A percentile compares a stretch with the other conserved stretches of the same genome.
phyloP scores from a whole-genome alignment of 805 yeast species.

The Ogataea paraovalis region DNA sequence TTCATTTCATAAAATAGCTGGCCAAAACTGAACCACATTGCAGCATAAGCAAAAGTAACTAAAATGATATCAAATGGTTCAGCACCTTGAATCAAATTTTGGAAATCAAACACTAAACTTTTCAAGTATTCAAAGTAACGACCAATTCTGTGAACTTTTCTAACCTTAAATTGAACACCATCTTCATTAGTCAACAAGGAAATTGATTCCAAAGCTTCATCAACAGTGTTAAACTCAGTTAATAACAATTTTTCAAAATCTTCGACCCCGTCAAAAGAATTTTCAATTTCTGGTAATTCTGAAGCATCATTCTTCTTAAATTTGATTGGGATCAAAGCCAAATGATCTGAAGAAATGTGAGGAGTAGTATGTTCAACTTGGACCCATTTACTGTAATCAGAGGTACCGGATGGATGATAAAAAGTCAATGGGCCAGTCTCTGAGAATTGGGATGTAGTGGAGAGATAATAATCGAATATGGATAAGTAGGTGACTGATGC shows the following conservation, averaged over 20 bases:
- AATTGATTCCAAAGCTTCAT: slow-evolving; percentile 21
- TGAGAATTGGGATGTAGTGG: slow-evolving; percentile 7
- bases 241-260: slow-evolving; percentile 40
- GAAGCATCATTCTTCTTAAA: slow-evolving; percentile 45
- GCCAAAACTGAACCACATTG: slow-evolving; percentile 81
- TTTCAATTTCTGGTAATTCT: slow-evolving; percentile 38
- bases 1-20: slow-evolving; percentile 74
- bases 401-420: slow-evolving; percentile 34
- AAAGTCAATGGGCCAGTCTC: slow-evolving; percentile 23
- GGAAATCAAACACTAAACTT: slow-evolving; percentile 37
- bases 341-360: slow-evolving; percentile 41
- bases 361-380: slow-evolving; percentile 39
- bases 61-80: slow-evolving; percentile 82
- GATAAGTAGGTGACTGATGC: slow-evolving; percentile 81
- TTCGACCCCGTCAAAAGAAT: slow-evolving; percentile 37
- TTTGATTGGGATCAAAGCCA: slow-evolving; percentile 51
- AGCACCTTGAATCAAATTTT: slow-evolving; percentile 57
- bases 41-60: slow-evolving; percentile 74
- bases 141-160: slow-evolving; percentile 52
- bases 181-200: slow-evolving; percentile 26
- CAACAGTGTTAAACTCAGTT: slow-evolving; percentile 24
- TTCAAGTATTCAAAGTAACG: slow-evolving; percentile 52
- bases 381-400: slow-evolving; percentile 43
- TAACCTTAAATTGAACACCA: slow-evolving; percentile 57
- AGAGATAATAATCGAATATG: slow-evolving; percentile 60